phyloP scores from a whole-genome alignment of 192 early-diverging fungal species.

The Mortierella claussenii region DNA sequence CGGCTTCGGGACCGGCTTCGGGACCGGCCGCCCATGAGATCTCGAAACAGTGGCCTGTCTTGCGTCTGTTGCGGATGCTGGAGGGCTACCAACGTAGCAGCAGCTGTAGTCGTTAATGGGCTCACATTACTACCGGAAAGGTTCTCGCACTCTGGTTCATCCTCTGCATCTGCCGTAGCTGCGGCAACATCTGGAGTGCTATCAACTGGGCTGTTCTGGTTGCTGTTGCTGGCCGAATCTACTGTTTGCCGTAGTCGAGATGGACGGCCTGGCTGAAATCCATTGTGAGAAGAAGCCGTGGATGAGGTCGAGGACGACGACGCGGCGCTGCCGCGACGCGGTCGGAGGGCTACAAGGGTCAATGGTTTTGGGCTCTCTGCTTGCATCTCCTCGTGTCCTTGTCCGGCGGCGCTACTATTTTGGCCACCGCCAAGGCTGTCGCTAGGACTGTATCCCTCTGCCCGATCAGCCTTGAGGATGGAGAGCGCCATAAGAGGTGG shows the following conservation, averaged over 20 bases:
- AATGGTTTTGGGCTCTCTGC: too few species aligned
- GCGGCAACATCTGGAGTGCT: too few species aligned
- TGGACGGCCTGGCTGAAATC: slow-evolving; percentile 19
- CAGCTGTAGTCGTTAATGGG: too few species aligned
- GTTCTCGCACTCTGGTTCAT: too few species aligned
- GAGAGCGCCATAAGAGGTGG: slow-evolving; percentile 13
- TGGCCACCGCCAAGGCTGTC: not conserved
- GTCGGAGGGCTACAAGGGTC: not conserved
- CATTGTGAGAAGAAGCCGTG: not conserved
- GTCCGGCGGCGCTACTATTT: not conserved
- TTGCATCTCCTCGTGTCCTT: too few species aligned
- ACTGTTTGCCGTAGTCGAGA: slow-evolving; percentile 37
- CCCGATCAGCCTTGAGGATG: slow-evolving; percentile 6
- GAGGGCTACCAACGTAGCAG: too few species aligned
- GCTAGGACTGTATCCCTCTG: not conserved
- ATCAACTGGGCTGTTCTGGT: too few species aligned
- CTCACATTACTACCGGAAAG: too few species aligned
- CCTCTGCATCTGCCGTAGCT: too few species aligned
- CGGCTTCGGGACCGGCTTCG: slow-evolving; percentile 13
- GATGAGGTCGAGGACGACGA: not conserved
- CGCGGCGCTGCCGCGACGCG: not conserved
- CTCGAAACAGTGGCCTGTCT: slow-evolving; percentile 38
- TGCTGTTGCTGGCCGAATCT: slow-evolving; percentile 7
- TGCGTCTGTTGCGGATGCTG: not conserved
- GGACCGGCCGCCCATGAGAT: slow-evolving; percentile 10